Evolutionary conservation across 2,329 filamentous ascomycete genomes (phyloP).

Genomic region (Coniosporium tulheliwenetii): DNA sequence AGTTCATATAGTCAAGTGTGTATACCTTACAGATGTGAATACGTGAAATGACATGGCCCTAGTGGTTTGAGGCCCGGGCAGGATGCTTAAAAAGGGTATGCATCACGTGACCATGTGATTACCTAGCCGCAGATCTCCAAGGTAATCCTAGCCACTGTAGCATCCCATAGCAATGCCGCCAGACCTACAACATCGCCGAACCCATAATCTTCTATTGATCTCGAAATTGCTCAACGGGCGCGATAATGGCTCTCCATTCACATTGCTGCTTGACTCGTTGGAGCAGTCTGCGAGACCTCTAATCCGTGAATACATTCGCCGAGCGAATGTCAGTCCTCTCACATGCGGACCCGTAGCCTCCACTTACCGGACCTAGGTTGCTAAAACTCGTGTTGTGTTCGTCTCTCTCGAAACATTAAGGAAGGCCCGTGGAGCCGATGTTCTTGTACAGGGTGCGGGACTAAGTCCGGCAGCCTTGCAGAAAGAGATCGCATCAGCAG

Average conservation of each 20-base stretch:
- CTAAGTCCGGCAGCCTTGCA: slow-evolving; percentile 32
- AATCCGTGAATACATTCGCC: slow-evolving; percentile 54
- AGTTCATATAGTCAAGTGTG: too few relatives aligned
- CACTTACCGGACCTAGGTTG: slow-evolving; percentile 25
- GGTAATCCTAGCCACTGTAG: too few relatives aligned
- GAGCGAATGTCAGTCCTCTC: slow-evolving; percentile 46
- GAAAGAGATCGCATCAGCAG: slow-evolving; percentile 10
- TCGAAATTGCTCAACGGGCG: slow-evolving; percentile 67
- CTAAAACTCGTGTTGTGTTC: slow-evolving; percentile 56
- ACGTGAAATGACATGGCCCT: too few relatives aligned
- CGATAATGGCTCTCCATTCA: slow-evolving; percentile 72
- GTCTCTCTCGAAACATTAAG: slow-evolving; percentile 63
- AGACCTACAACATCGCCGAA: slow-evolving; percentile 52
- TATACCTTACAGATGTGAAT: too few relatives aligned
- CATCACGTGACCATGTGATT: too few relatives aligned
- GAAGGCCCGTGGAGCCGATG: slow-evolving; percentile 47
- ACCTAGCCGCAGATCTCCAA: too few relatives aligned
- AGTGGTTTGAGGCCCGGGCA: too few relatives aligned
- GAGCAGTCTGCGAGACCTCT: slow-evolving; percentile 65
- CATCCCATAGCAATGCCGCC: slow-evolving; percentile 32
- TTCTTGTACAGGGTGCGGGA: slow-evolving; percentile 49
- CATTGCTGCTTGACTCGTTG: slow-evolving; percentile 67
- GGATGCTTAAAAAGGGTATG: too few relatives aligned
- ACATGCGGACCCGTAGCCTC: not conserved
- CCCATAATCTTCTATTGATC: slow-evolving; percentile 70